Evolutionary conservation across 495 filamentous ascomycete species (phyloP), one percentile per base, ranked within the genome.

Genomic region (Penicilliopsis zonata): DNA sequence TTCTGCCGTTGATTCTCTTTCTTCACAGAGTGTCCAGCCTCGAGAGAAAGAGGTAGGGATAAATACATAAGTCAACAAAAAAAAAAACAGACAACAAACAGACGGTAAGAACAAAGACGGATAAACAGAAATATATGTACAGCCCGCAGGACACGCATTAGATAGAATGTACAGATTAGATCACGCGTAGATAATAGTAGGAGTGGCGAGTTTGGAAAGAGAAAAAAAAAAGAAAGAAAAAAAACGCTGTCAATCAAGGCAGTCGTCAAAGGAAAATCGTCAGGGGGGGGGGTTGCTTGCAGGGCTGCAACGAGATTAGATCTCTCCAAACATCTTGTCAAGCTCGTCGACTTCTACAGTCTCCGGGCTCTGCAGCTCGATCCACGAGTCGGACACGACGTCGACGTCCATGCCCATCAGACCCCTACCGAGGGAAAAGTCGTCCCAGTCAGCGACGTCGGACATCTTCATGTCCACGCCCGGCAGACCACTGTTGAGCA

Each of bases 291-390:
- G 19, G 19, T 13, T 18, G 37, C 36, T 31, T 34, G 24, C n/a
- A 28, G 35, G 22, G 16, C 20, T 19, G 18, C 20, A 40, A 9
- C 2, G 31, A 16, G 31, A 26, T 57, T 47, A 66, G 43, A 66
- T 57, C 41, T 64, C 62, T 31, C 52, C 62, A 52, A 98, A 72
- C 61, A 95, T 69, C 36, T 86, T 77, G 49, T 98, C 90, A 2
- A 98, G 70, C 65, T 98, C 90, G 28, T 92, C 82, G 20, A 98
- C 68, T 56, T 85, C 84, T 31, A 98, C 75, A 33, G 73, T 83
- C 57, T 96, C 90, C 1, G 86, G 86, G 53, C 78, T 88, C 37
- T 76, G 68, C 41, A 82, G 62, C 40, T 86, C 80, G 57, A 77
- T 48, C 58, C 59, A 64, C 14, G 62, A 65, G 34, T 59, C 58